phyloP scores from a whole-genome alignment of 2,329 filamentous ascomycete species.

The Rasamsonia emersonii region DNA sequence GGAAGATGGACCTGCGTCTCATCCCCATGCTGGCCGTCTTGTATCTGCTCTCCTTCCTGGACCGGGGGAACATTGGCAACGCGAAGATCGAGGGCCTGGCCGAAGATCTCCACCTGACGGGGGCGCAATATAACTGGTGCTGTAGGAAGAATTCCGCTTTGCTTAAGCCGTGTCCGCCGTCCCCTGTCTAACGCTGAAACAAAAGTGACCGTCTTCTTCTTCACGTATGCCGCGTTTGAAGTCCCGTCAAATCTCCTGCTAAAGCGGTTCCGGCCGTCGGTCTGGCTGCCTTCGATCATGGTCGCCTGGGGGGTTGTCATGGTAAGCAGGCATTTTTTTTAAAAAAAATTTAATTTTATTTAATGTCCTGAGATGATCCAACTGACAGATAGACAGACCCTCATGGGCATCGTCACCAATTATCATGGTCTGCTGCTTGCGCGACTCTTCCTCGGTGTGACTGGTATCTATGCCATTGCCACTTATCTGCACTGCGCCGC shows the following conservation, averaged over 20 bases:
- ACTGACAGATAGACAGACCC: slow-evolving; percentile 20
- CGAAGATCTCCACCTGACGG: slow-evolving; percentile 14
- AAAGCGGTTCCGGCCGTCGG: slow-evolving; percentile 20
- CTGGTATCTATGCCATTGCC: slow-evolving; percentile 13
- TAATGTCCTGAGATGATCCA: background rate
- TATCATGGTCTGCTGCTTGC: slow-evolving; percentile 39
- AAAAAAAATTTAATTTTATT: background rate
- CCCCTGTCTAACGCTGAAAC: no score
- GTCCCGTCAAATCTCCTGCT: slow-evolving; percentile 21
- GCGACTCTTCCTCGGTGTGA: slow-evolving; percentile 38
- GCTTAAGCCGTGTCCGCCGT: no score
- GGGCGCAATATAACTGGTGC: slow-evolving; percentile 18
- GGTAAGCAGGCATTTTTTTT: slow-evolving; percentile 12
- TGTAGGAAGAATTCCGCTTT: no score
- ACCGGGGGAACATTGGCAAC: slow-evolving; percentile 21
- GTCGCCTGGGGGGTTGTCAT: slow-evolving; percentile 41
- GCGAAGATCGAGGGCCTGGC: slow-evolving; percentile 18
- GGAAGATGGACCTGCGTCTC: slow-evolving; percentile 33
- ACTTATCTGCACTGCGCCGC: background rate
- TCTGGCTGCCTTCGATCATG: slow-evolving; percentile 25
- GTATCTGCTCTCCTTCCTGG: slow-evolving; percentile 28
- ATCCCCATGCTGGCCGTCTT: slow-evolving; percentile 32
- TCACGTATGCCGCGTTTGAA: slow-evolving; percentile 16
- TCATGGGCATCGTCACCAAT: slow-evolving; percentile 42
- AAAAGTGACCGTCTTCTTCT: slow-evolving; percentile 19